phyloP scores from a whole-genome alignment of 106 monocot genomes.

The Dendrobium chrysotoxum region DNA sequence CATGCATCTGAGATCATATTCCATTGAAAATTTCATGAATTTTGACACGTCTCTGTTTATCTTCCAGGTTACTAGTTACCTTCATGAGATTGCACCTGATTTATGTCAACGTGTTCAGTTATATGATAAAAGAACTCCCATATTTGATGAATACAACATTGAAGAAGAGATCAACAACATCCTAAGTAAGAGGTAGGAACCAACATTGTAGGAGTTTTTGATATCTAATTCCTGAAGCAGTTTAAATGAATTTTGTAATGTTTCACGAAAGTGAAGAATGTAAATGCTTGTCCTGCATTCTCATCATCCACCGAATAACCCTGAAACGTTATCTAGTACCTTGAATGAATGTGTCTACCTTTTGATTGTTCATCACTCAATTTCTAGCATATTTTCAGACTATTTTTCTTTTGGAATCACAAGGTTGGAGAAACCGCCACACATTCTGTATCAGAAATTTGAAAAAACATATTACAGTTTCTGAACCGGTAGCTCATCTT shows the following conservation, averaged over 20 bases:
- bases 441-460: background rate
- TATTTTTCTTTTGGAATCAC: background rate
- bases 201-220: background rate
- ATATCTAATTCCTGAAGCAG: background rate
- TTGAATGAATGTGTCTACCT: background rate
- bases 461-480: background rate
- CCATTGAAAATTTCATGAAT: background rate
- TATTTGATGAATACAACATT: slow-evolving; percentile 92
- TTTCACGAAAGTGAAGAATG: background rate
- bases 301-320: background rate
- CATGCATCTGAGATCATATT: background rate
- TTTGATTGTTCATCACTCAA: background rate
- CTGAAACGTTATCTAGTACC: background rate
- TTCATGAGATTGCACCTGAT: slow-evolving; percentile 90
- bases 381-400: background rate
- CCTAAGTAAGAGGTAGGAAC: slow-evolving; percentile 71
- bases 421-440: background rate
- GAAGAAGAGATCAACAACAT: slow-evolving; percentile 91
- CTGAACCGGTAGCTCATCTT: background rate
- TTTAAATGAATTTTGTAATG: background rate
- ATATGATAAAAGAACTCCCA: slow-evolving; percentile 65
- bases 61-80: slow-evolving; percentile 79
- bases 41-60: slow-evolving; percentile 7
- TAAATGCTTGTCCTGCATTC: background rate
- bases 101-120: slow-evolving; percentile 72